These are phyloP conservation scores for Puccinellia tenuiflora DNA, from an alignment of 176 grass and related monocot genomes.

Conservation along the genomic window DNA sequence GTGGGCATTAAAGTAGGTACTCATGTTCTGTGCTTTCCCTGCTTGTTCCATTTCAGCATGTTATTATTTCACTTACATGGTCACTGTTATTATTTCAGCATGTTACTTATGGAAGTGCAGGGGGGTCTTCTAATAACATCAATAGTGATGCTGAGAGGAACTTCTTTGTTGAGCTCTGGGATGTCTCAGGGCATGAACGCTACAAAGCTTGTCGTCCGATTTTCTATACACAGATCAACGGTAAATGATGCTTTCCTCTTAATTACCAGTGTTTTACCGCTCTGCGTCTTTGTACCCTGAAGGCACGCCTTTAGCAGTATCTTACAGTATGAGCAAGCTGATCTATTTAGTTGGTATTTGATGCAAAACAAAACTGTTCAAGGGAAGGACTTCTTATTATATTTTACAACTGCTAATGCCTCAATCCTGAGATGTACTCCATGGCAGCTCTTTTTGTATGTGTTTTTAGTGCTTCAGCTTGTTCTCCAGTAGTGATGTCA, in stretches of 20 bases:
- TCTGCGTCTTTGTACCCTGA: background rate
- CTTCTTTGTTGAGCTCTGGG: conserved; percentile 96
- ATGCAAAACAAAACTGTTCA: background rate
- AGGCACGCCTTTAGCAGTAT: background rate
- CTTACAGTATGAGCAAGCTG: background rate
- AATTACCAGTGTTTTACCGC: background rate
- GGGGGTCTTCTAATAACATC: conserved; percentile 67
- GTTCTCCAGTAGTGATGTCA: background rate
- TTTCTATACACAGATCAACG: conserved; percentile 91
- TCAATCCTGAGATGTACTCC: background rate
- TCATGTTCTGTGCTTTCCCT: conserved; percentile 6
- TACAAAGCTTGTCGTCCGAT: conserved; percentile 83
- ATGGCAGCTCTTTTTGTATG: conserved; percentile 9
- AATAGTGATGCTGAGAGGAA: conserved; percentile 65
- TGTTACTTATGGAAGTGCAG: conserved; percentile 67
- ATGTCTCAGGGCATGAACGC: conserved; percentile 87
- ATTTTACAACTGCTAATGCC: background rate
- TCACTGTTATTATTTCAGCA: conserved; percentile 60
- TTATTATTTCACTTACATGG: conserved; percentile 20
- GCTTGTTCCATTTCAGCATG: conserved; percentile 3
- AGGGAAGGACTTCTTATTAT: background rate
- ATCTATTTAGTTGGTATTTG: background rate
- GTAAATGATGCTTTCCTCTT: conserved; percentile 25
- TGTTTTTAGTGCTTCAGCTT: background rate
- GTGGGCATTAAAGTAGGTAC: conserved; percentile 61